Evolutionary conservation across 768 basidiomycete genomes (phyloP).

Genomic region (Termitomyces sp.): DNA sequence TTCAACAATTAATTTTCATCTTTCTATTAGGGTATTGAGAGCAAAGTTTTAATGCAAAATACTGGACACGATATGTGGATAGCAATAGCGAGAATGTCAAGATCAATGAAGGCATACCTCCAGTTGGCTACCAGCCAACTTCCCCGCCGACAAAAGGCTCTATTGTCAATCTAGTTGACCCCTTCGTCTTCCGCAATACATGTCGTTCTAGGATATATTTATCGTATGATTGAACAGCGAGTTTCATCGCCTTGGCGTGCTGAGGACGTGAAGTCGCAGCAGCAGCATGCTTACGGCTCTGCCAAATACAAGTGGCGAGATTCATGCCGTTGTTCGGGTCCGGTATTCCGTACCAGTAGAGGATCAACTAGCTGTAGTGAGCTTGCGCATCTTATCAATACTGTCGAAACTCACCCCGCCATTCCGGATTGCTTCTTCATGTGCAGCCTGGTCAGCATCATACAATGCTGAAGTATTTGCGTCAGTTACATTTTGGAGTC

Average conservation of each 20-base stretch:
- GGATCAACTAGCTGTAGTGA: slow-evolving; percentile 47
- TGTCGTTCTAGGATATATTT: slow-evolving; percentile 75
- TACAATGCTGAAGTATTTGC: slow-evolving; percentile 54
- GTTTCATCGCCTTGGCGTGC: slow-evolving; percentile 78
- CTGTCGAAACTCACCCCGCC: slow-evolving; percentile 57
- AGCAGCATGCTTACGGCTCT: slow-evolving; percentile 77
- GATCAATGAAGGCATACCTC: background rate
- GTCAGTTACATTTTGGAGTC: background rate
- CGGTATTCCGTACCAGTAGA: slow-evolving; percentile 95
- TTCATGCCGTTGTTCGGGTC: slow-evolving; percentile 72
- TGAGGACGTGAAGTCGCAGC: slow-evolving; percentile 75
- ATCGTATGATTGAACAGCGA: slow-evolving; percentile 75
- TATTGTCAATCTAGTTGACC: slow-evolving; percentile 50
- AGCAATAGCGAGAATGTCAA: background rate
- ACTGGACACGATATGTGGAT: background rate
- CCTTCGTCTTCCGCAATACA: slow-evolving; percentile 59
- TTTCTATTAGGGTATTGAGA: background rate
- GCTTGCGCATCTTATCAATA: slow-evolving; percentile 2
- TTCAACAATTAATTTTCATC: background rate
- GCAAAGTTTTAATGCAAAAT: too few relatives aligned
- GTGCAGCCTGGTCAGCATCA: slow-evolving; percentile 80
- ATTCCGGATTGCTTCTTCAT: slow-evolving; percentile 87
- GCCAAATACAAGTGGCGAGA: slow-evolving; percentile 95
- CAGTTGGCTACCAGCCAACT: slow-evolving; percentile 57
- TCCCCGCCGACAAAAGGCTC: slow-evolving; percentile 57